A percentile compares a stretch with the other conserved stretches of the same genome.
phyloP scores from a whole-genome alignment of 371 early-diverging fungal species.

The Lichtheimia ornata region DNA sequence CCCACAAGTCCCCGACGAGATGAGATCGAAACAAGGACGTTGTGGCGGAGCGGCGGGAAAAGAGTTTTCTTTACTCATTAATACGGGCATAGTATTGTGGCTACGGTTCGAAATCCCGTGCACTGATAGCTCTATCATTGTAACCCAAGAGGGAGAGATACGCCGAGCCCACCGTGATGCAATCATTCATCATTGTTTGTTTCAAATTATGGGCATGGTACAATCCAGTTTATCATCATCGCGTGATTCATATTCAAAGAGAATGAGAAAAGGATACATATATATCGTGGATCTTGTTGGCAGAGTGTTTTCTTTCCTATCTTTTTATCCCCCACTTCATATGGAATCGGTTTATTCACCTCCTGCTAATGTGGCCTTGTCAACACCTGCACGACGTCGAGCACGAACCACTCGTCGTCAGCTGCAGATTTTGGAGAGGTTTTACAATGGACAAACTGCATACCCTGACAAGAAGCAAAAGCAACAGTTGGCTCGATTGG shows the following conservation, averaged over 20 bases:
- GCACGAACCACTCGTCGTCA: conserved; percentile 14
- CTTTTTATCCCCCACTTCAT: background rate
- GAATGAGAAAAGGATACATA: background rate
- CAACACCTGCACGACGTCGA: conserved; percentile 12
- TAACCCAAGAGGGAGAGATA: conserved; percentile 7
- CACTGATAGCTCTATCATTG: conserved; percentile 16
- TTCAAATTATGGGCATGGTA: background rate
- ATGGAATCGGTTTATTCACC: background rate
- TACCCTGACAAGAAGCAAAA: background rate
- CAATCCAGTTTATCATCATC: conserved; percentile 2
- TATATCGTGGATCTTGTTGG: too few relatives aligned
- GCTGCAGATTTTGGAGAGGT: conserved; percentile 6
- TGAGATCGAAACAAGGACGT: background rate
- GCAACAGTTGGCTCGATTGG: conserved; percentile 16
- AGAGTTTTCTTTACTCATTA: conserved; percentile 11
- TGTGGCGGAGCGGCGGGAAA: background rate
- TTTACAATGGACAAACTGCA: conserved; percentile 6
- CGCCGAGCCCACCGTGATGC: background rate
- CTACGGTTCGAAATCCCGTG: conserved; percentile 3
- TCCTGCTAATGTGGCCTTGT: conserved; percentile 4
- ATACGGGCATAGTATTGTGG: conserved; percentile 16
- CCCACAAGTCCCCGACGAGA: conserved; percentile 2
- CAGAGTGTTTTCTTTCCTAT: background rate
- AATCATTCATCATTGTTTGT: conserved; percentile 3
- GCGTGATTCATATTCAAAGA: background rate